Conservation (phyloP, 306 rosid genomes). For the Hippophae gyantsensis region DNA sequence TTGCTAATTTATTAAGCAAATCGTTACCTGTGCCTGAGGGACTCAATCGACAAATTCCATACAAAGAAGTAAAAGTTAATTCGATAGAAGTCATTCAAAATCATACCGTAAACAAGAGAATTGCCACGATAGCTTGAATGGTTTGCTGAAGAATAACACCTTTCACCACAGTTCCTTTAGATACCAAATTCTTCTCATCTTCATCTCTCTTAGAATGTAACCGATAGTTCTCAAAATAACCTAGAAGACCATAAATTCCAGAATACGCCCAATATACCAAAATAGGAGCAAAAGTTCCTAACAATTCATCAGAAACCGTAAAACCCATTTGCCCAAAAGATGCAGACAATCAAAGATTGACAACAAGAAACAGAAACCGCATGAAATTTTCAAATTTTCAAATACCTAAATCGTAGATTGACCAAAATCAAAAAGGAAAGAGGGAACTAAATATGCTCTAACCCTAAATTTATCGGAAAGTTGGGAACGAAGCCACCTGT, state of each 20-base stretch:
- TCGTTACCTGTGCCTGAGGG: too few relatives aligned
- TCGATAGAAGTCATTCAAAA: constrained; percentile 40
- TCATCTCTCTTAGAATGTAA: constrained; percentile 61
- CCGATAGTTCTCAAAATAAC: constrained; percentile 51
- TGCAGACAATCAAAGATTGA: too few relatives aligned
- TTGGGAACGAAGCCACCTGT: too few relatives aligned
- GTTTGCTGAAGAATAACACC: constrained; percentile 86
- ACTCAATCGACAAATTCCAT: not conserved
- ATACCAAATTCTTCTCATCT: constrained; percentile 55
- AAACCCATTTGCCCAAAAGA: too few relatives aligned
- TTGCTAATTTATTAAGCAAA: too few relatives aligned
- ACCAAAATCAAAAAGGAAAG: too few relatives aligned
- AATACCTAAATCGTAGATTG: too few relatives aligned
- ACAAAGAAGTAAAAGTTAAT: constrained; percentile 16
- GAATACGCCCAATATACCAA: constrained; percentile 81
- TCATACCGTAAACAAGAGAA: too few relatives aligned
- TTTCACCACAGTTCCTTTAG: constrained; percentile 50
- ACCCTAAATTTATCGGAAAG: too few relatives aligned
- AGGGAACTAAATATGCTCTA: too few relatives aligned
- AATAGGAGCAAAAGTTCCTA: constrained; percentile 85
- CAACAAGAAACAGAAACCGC: too few relatives aligned
- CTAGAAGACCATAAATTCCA: constrained; percentile 61
- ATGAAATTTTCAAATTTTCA: too few relatives aligned
- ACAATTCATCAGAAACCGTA: constrained; percentile 37
- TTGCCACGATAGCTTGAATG: constrained; percentile 69